phyloP scores from a whole-genome alignment of 2,329 filamentous ascomycete genomes.

The Colletotrichum tamarilloi region DNA sequence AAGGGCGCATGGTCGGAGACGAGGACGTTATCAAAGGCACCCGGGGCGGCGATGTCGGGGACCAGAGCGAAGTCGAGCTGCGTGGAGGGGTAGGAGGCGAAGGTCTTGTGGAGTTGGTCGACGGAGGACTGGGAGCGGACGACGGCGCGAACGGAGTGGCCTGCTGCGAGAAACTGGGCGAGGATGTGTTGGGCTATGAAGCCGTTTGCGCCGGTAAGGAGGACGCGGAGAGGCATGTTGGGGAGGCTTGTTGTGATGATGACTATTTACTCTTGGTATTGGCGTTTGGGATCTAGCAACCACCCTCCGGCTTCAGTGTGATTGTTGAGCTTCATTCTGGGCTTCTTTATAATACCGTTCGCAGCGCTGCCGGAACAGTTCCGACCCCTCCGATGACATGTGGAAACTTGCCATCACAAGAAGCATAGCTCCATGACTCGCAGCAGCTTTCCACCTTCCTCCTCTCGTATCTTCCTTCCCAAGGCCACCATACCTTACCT shows the following conservation, averaged over 20 bases:
- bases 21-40: conserved; percentile 49
- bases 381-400: too few relatives aligned
- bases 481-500: not conserved
- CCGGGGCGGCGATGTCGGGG: conserved; percentile 45
- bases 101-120: conserved; percentile 1
- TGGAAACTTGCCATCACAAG: not conserved
- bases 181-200: conserved; percentile 54
- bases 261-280: too few relatives aligned
- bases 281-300: too few relatives aligned
- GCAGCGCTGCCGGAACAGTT: too few relatives aligned
- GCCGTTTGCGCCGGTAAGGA: conserved; percentile 54
- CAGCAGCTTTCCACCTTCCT: not conserved
- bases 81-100: not conserved
- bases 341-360: too few relatives aligned
- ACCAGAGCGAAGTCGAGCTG: conserved; percentile 44
- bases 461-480: too few relatives aligned
- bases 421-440: not conserved
- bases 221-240: conserved; percentile 26
- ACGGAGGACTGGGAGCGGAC: conserved; percentile 41
- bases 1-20: conserved; percentile 62
- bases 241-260: too few relatives aligned
- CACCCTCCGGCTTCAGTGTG: too few relatives aligned
- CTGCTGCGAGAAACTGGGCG: conserved; percentile 47
- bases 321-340: too few relatives aligned
- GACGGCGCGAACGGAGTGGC: conserved; percentile 52